Evolutionary conservation across 192 early-diverging fungal genomes (phyloP).

Genomic region (Spinellus fusiger): DNA sequence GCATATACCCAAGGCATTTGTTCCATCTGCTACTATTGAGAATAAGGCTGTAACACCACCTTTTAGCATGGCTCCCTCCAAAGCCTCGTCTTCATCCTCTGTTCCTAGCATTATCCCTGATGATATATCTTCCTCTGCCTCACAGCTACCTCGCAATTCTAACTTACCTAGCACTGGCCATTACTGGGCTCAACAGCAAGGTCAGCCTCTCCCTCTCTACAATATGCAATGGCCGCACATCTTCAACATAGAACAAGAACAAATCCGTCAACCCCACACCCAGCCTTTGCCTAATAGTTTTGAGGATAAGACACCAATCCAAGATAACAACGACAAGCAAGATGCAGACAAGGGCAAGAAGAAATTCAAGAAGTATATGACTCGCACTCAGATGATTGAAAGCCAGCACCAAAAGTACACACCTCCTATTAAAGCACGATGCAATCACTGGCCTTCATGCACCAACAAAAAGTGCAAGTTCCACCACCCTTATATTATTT

Average conservation of each 20-base stretch:
- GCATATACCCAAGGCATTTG: too few relatives aligned
- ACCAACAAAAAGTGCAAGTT: constrained; percentile 52
- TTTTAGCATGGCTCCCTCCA: not conserved
- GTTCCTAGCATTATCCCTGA: not conserved
- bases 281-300: not conserved
- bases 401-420: constrained; percentile 15
- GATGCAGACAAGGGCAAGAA: not conserved
- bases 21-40: too few relatives aligned
- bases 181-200: not conserved
- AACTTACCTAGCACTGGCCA: not conserved
- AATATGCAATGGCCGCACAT: not conserved
- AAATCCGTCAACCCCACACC: too few relatives aligned
- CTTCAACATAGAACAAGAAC: not conserved
- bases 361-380: constrained; percentile 2
- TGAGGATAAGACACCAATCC: not conserved
- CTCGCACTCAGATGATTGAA: constrained; percentile 15
- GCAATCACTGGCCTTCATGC: constrained; percentile 43
- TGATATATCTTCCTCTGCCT: not conserved
- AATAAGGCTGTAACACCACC: not conserved
- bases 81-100: not conserved
- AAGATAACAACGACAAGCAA: not conserved
- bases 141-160: not conserved
- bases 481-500: constrained; percentile 36
- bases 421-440: constrained; percentile 24
- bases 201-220: not conserved